Conservation (phyloP, 2,329 filamentous ascomycete species). For the Seiridium unicorne region DNA sequence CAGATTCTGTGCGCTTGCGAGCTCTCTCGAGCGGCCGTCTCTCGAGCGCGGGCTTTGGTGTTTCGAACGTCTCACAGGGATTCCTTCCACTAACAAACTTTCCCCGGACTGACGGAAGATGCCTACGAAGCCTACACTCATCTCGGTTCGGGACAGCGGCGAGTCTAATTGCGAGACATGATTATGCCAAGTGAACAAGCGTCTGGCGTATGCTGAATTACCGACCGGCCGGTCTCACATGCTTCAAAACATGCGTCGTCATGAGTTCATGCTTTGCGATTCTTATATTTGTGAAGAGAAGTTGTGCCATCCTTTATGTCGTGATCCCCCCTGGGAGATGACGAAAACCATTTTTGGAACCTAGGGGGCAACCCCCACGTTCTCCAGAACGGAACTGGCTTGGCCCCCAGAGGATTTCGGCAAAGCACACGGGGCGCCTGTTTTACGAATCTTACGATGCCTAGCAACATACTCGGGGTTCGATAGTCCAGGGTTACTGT, state of each 20-base stretch:
- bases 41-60: neutral
- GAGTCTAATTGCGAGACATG: too few relatives aligned
- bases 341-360: conserved; percentile 1
- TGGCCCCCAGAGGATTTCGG: neutral
- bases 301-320: neutral
- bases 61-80: neutral
- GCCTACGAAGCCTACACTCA: too few relatives aligned
- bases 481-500: neutral
- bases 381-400: neutral
- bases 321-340: neutral
- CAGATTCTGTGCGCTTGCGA: neutral
- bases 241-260: neutral
- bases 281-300: neutral
- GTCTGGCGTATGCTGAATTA: too few relatives aligned
- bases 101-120: neutral
- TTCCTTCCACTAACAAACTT: neutral
- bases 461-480: neutral
- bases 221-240: neutral
- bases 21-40: too few relatives aligned
- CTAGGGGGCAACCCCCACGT: neutral
- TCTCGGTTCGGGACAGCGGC: too few relatives aligned
- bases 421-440: neutral
- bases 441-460: neutral
- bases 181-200: too few relatives aligned
- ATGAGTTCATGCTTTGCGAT: too few relatives aligned